Evolutionary conservation across 768 basidiomycete species (phyloP).

Genomic region (Gyrodon lividus): DNA sequence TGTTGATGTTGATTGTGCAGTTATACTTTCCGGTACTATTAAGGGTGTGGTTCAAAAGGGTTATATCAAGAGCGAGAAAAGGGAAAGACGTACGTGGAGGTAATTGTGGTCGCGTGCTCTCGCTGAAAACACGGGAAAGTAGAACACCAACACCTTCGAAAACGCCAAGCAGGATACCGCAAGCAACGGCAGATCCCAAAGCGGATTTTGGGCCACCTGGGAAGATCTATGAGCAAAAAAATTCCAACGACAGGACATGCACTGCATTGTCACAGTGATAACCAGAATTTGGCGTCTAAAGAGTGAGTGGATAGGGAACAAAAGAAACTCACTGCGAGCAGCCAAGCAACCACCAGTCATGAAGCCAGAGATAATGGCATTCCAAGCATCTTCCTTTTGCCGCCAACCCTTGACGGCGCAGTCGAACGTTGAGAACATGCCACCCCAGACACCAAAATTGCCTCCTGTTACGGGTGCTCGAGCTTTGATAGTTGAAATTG

Average conservation of each 20-base stretch:
- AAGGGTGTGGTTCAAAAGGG: conserved; percentile 5
- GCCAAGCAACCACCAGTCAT: conserved; percentile 97
- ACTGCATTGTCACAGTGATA: not conserved
- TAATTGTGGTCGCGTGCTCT: conserved; percentile 75
- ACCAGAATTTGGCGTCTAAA: not conserved
- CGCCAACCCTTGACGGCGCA: conserved; percentile 96
- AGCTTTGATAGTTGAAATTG: conserved; percentile 95
- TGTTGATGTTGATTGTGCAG: conserved; percentile 44
- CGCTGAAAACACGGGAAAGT: conserved; percentile 84
- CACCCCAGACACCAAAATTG: conserved; percentile 95
- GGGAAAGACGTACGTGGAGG: conserved; percentile 60
- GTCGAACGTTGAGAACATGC: conserved; percentile 98
- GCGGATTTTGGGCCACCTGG: conserved; percentile 91
- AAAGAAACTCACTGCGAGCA: conserved; percentile 72
- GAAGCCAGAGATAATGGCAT: conserved; percentile 97
- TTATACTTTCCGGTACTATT: conserved; percentile 55
- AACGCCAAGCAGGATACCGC: conserved; percentile 93
- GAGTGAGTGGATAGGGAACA: not conserved
- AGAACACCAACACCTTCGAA: conserved; percentile 96
- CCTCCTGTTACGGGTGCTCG: conserved; percentile 97
- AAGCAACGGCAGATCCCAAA: conserved; percentile 89
- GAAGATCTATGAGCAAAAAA: conserved; percentile 10
- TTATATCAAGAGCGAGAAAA: not conserved
- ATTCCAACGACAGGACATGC: not conserved
- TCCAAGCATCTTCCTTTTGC: conserved; percentile 99